Percentiles rank a stretch among this genome's conserved stretches.
Evolutionary conservation across 2,329 filamentous ascomycete genomes (phyloP).

Genomic region (Calonectria fujianensis): DNA sequence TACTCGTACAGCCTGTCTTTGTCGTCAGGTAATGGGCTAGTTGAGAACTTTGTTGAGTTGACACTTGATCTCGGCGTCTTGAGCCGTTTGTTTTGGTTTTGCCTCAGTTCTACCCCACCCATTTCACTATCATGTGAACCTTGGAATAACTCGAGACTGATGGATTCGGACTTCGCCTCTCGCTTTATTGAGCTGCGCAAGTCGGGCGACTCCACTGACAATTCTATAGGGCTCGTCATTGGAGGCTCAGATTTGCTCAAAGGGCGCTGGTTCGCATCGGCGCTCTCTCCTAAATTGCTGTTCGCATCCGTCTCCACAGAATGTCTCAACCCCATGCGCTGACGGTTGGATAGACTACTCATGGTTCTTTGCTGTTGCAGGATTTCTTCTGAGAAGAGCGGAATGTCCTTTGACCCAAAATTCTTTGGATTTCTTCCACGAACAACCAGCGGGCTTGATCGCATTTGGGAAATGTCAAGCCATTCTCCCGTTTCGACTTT

Average conservation of each 20-base stretch:
- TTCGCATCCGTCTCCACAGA: background rate
- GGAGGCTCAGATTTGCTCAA: background rate
- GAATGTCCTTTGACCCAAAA: conserved; percentile 91
- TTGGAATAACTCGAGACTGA: background rate
- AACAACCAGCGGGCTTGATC: conserved; percentile 94
- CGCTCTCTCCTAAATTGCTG: background rate
- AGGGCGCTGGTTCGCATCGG: background rate
- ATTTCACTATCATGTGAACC: background rate
- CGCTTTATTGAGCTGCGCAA: background rate
- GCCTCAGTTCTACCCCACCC: background rate
- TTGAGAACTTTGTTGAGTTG: conserved; percentile 62
- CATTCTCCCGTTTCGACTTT: conserved; percentile 81
- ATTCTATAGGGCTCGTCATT: background rate
- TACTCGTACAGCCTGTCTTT: conserved; percentile 91
- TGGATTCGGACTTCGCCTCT: background rate
- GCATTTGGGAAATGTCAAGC: conserved; percentile 86
- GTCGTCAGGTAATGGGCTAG: conserved; percentile 60
- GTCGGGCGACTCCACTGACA: background rate
- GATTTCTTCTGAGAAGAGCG: conserved; percentile 65
- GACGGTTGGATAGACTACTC: conserved; percentile 70
- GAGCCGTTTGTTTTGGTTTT: background rate
- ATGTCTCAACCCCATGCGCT: background rate
- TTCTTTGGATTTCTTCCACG: conserved; percentile 94
- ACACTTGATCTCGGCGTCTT: conserved; percentile 59
- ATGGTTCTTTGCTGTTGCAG: background rate